Evolutionary conservation across 2,329 filamentous ascomycete genomes (phyloP).

Genomic region (Diaporthe capsici): DNA sequence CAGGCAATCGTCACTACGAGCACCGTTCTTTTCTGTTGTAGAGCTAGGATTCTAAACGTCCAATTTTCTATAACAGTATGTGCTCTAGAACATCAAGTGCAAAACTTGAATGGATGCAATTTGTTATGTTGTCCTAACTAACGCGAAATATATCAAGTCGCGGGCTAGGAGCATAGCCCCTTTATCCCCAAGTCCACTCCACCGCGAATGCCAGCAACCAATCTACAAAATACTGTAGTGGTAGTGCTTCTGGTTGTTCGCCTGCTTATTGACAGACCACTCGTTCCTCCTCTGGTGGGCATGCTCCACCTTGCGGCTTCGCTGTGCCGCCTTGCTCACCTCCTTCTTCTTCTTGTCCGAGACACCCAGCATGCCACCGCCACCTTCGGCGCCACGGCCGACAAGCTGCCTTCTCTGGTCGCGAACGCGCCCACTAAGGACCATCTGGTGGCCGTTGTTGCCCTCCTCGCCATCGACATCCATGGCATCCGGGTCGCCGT

Average conservation of each 20-base stretch:
- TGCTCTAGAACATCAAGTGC: background rate
- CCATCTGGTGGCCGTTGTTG: conserved; percentile 50
- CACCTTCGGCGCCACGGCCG: conserved; percentile 77
- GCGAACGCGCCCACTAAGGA: conserved; percentile 49
- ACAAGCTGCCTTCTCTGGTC: conserved; percentile 69
- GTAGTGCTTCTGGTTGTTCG: conserved; percentile 80
- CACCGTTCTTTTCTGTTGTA: background rate
- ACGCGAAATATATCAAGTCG: background rate
- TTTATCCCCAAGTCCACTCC: background rate
- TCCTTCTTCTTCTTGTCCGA: conserved; percentile 81
- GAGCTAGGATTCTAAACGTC: background rate
- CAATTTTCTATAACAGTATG: background rate
- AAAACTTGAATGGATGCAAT: no score
- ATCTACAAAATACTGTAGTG: conserved; percentile 62
- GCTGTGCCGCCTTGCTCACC: conserved; percentile 76
- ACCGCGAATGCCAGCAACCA: conserved; percentile 45
- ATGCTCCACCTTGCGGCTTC: conserved; percentile 75
- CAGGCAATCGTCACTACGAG: background rate
- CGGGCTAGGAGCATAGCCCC: background rate
- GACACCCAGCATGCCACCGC: conserved; percentile 82
- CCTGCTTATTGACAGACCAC: conserved; percentile 79
- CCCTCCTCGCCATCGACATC: conserved; percentile 60
- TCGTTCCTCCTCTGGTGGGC: conserved; percentile 74
- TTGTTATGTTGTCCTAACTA: background rate
- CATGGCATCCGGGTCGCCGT: conserved; percentile 48